phyloP scores from a whole-genome alignment of 2,329 filamentous ascomycete genomes.

The Setomelanomma holmii region DNA sequence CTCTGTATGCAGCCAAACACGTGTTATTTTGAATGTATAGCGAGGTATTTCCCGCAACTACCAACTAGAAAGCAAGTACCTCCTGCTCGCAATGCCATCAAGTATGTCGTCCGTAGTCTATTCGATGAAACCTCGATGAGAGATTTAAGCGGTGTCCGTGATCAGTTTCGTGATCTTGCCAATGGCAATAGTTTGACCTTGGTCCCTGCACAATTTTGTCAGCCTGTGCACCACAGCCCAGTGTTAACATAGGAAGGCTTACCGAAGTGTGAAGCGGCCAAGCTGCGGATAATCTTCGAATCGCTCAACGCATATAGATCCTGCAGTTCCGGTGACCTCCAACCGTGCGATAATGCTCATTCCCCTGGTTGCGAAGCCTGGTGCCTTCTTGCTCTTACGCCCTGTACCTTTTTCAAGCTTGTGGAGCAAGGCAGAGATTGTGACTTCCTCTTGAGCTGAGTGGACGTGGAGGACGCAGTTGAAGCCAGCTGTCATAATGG shows the following conservation, averaged over 20 bases:
- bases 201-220: conserved; percentile 37
- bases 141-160: conserved; percentile 29
- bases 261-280: conserved; percentile 42
- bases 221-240: conserved; percentile 14
- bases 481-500: conserved; percentile 90
- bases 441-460: conserved; percentile 96
- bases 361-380: conserved; percentile 84
- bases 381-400: conserved; percentile 90
- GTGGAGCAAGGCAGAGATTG: conserved; percentile 85
- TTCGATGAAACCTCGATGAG: background rate
- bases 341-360: conserved; percentile 91
- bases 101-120: too few relatives aligned
- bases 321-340: conserved; percentile 83
- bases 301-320: conserved; percentile 87
- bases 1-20: background rate
- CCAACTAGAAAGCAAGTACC: too few relatives aligned
- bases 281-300: conserved; percentile 93
- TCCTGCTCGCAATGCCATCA: too few relatives aligned
- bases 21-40: background rate
- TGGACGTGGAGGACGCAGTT: conserved; percentile 98
- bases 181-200: conserved; percentile 99
- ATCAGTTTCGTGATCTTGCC: conserved; percentile 97
- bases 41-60: too few relatives aligned
- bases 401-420: conserved; percentile 94
- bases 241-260: conserved; percentile 3